phyloP scores from a whole-genome alignment of 306 rosid species.

The Psophocarpus tetragonolobus region DNA sequence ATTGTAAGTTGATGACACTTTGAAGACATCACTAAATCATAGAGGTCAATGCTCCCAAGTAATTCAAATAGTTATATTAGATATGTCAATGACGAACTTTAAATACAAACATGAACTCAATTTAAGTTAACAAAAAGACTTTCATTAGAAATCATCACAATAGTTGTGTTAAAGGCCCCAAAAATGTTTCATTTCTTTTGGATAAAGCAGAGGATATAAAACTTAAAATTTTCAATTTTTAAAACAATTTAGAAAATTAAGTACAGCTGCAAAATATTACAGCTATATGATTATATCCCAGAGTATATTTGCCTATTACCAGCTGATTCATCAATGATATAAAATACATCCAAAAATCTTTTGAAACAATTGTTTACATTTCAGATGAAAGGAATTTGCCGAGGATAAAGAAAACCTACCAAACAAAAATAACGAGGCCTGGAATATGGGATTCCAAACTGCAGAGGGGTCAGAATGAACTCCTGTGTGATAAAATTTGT shows the following conservation, averaged over 20 bases:
- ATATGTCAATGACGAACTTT: slow-evolving; percentile 9
- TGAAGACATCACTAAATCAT: background rate
- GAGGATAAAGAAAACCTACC: slow-evolving; percentile 54
- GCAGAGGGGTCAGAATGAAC: slow-evolving; percentile 89
- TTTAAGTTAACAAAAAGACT: background rate
- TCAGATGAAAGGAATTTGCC: background rate
- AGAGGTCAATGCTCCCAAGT: background rate
- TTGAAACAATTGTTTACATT: background rate
- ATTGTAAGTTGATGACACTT: background rate
- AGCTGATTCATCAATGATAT: slow-evolving; percentile 10
- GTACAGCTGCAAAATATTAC: background rate
- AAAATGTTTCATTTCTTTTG: background rate
- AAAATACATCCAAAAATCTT: slow-evolving; percentile 1
- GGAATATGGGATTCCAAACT: slow-evolving; percentile 94
- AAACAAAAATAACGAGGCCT: slow-evolving; percentile 97
- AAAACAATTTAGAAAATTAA: slow-evolving; percentile 4
- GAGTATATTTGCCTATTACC: background rate
- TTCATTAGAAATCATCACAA: background rate
- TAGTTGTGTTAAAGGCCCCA: background rate
- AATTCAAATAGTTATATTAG: background rate
- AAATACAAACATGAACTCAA: background rate
- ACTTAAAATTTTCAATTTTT: background rate
- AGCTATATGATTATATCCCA: slow-evolving; percentile 6
- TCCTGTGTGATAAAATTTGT: slow-evolving; percentile 69
- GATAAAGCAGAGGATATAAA: background rate